Base-by-base conservation (phyloP, 495 filamentous ascomycete species). In the Penicillium cinerascens region DNA sequence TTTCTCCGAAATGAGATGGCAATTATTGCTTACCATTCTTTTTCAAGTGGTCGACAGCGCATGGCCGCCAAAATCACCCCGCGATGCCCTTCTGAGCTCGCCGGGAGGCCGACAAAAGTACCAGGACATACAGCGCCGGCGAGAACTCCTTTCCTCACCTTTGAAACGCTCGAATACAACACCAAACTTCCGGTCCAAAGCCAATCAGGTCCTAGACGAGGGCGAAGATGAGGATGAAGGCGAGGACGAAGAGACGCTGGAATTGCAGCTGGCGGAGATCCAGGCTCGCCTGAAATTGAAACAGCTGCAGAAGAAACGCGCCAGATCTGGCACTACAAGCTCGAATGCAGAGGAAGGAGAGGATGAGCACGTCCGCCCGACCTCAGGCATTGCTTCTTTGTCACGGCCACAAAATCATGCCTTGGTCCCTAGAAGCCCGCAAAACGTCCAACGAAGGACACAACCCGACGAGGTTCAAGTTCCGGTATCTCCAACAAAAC, bases 51-150 rank as follows among this genome's bases (percentile, higher is more conserved):
- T 63, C 33, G 80, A 83, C 55, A 70, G 73, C 53, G 81, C 83
- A 68, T 97, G 91, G 91, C 91, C 91, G 38, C 91, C 91, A 13
- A 79, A 85, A 65, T 95, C 91, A 15, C 91, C 91, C 44, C 85
- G 88, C 67, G 88, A 92, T 48, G 91, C 82, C 25, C 80, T 97
- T 3, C 72, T 95, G 21, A 87, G 85, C 68, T 92, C 89, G 5
- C 91, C 91, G 0, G 79, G 81, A 47, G 91, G 90, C 25, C 86
- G 91, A 56, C 81, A 83, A 60, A 84, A 81, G 52, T 73, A 85
- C 52, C 82, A 85, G 55, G 79, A 84, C 56, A 73, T 86, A 51
- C 77, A 80, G 46, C 80, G 85, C 50, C 79, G 80, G 44, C 75
- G 74, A 50, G 85, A 86, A 15, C 80, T 82, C 8, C 80, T 82